These are phyloP conservation scores for Acacia concinna DNA, from an alignment of 331 rosid species.

Conservation along the genomic window DNA sequence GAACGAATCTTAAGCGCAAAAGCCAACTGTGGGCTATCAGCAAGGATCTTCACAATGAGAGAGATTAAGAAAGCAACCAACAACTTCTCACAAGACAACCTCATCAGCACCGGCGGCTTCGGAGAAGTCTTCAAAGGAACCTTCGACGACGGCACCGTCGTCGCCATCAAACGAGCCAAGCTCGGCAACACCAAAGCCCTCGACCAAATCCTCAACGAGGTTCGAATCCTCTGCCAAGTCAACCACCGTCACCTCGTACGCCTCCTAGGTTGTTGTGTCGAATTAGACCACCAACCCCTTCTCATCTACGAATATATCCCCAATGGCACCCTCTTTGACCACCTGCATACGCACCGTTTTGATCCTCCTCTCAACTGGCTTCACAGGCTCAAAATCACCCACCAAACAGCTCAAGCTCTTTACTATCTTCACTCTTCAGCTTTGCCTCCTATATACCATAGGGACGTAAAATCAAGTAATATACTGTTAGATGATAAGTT, in stretches of 20 bases:
- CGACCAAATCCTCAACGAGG: slow-evolving; percentile 49
- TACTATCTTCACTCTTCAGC: slow-evolving; percentile 46
- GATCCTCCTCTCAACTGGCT: slow-evolving; percentile 34
- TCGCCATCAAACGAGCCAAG: slow-evolving; percentile 49
- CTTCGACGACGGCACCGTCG: slow-evolving; percentile 41
- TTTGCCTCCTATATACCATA: slow-evolving; percentile 43
- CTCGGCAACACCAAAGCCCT: slow-evolving; percentile 45
- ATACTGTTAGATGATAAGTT: slow-evolving; percentile 39
- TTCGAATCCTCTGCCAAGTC: slow-evolving; percentile 52
- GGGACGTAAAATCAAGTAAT: slow-evolving; percentile 51
- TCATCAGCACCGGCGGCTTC: slow-evolving; percentile 45
- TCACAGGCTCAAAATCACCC: slow-evolving; percentile 37
- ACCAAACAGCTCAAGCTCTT: slow-evolving; percentile 46
- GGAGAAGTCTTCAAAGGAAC: slow-evolving; percentile 52
- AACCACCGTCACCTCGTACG: slow-evolving; percentile 49
- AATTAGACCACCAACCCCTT: slow-evolving; percentile 40
- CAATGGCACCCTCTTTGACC: slow-evolving; percentile 47
- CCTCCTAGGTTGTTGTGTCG: slow-evolving; percentile 48
- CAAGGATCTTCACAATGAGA: slow-evolving; percentile 39
- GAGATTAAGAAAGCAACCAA: slow-evolving; percentile 48
- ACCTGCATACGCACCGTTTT: slow-evolving; percentile 30
- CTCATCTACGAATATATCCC: slow-evolving; percentile 38
- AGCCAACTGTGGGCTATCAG: slow-evolving; percentile 35
- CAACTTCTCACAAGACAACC: slow-evolving; percentile 45
- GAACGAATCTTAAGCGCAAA: slow-evolving; percentile 34